Base-by-base conservation (phyloP, 164 flowering plant genomes). In the Magnolia changhungtana region DNA sequence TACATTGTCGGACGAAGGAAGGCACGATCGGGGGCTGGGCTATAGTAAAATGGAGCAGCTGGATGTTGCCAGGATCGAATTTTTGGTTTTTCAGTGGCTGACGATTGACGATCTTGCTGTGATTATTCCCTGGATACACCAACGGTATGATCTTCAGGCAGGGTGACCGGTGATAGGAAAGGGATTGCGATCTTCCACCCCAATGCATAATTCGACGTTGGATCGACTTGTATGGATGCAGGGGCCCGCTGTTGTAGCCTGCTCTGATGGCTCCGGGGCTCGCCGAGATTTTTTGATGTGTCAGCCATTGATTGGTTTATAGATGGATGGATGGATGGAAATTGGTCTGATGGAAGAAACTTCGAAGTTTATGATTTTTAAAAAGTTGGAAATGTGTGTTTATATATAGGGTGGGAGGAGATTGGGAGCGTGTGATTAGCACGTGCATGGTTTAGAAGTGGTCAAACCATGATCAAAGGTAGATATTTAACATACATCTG, bases 121-220 rank as follows among this genome's bases (percentile, higher is more conserved):
- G 73, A 13, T 29, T 13, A 18, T n/a, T 58, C 73, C 2, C 64
- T 18, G 61, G 61, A 16, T 3, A 18, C 59, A 49, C 78, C 84
- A 49, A 63, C 69, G 81, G 76, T 50, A 64, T 66, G 79, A 61
- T 83, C 79, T 8, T 1, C 49, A 10, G 95, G 88, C 5, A 81
- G 18, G 21, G 76, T 83, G 49, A 92, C 79, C 58, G 98, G 98
- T 7, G 98, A 94, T 14, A 92, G 72, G 21, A 94, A 89, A 24
- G 98, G 98, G 49, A 94, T 94, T 16, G 95, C 95, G 0, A 84
- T 90, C 82, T 94, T 91, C 97, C 95, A 94, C 24, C 84, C 81
- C 13, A 85, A 67, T 13, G 81, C 77, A 37, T 71, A 67, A 29
- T 72, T 72, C 6, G 80, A 55, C 4, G 77, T 84, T 0, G 89